phyloP scores from a whole-genome alignment of 306 rosid genomes.

The Vigna unguiculata region DNA sequence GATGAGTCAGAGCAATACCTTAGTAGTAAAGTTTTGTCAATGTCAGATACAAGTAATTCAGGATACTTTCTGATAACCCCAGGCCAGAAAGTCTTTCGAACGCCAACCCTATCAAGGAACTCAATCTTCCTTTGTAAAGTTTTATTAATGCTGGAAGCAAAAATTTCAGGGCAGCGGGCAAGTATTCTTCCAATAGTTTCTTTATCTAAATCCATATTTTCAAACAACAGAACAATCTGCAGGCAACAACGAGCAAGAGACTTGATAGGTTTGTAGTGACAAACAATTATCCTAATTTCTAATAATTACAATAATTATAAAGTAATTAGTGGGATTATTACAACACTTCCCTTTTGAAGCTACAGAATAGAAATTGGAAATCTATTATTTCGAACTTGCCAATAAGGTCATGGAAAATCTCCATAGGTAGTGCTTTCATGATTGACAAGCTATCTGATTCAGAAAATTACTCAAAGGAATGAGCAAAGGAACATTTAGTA shows the following conservation, averaged over 20 bases:
- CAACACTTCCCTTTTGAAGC: neutral
- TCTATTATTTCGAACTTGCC: neutral
- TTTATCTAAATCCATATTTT: constrained; percentile 71
- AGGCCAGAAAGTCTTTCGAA: constrained; percentile 62
- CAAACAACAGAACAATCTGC: constrained; percentile 75
- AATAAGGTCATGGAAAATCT: neutral
- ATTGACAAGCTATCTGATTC: neutral
- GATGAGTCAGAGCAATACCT: constrained; percentile 59
- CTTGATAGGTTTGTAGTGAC: neutral
- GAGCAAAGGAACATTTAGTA: neutral
- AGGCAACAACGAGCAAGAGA: constrained; percentile 37
- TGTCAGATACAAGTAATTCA: constrained; percentile 76
- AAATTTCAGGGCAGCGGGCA: constrained; percentile 85
- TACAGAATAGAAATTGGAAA: neutral
- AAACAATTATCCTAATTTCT: neutral
- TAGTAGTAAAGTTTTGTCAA: constrained; percentile 68
- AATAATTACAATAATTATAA: neutral
- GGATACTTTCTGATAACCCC: constrained; percentile 85
- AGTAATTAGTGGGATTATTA: neutral
- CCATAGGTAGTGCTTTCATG: neutral
- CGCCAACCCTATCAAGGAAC: constrained; percentile 68
- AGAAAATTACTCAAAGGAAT: neutral
- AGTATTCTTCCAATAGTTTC: constrained; percentile 67
- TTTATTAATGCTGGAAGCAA: constrained; percentile 68
- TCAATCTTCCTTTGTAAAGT: constrained; percentile 74